phyloP scores from a whole-genome alignment of 78 protist species.

The Dictyostelium purpureum region DNA sequence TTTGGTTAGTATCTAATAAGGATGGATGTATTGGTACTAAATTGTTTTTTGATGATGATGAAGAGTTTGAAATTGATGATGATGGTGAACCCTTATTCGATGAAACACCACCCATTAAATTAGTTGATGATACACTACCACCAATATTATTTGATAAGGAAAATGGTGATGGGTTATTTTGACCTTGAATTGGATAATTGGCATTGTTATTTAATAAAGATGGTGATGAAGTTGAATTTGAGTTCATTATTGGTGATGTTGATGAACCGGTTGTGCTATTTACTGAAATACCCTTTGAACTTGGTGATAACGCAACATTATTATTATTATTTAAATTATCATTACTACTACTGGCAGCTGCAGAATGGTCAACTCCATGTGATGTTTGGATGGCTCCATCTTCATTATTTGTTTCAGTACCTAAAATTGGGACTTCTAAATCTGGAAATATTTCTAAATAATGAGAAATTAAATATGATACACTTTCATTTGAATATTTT shows the following conservation, averaged over 20 bases:
- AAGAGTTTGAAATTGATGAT: slow-evolving; percentile 16
- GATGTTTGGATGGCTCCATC: neutral
- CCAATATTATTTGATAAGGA: neutral
- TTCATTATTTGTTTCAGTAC: slow-evolving; percentile 68
- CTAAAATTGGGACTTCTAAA: slow-evolving; percentile 49
- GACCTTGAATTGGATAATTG: neutral
- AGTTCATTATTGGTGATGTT: neutral
- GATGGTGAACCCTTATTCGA: neutral
- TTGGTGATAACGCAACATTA: neutral
- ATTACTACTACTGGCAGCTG: neutral
- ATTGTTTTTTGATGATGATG: neutral
- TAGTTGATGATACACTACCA: neutral
- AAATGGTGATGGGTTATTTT: slow-evolving; percentile 15
- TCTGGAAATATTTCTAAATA: slow-evolving; percentile 51
- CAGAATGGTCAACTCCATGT: neutral
- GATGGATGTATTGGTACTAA: slow-evolving; percentile 54
- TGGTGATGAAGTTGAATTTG: neutral
- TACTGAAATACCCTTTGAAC: neutral
- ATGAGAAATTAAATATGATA: slow-evolving; percentile 18
- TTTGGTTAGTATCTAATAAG: neutral
- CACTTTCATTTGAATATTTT: slow-evolving; percentile 52
- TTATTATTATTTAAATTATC: neutral
- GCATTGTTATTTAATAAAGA: neutral
- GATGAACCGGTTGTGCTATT: neutral
- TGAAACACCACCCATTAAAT: neutral